Percentiles rank a stretch among this genome's conserved stretches.
Conservation (phyloP, 2,329 filamentous ascomycete species). For the Penicillium hesseltinei region DNA sequence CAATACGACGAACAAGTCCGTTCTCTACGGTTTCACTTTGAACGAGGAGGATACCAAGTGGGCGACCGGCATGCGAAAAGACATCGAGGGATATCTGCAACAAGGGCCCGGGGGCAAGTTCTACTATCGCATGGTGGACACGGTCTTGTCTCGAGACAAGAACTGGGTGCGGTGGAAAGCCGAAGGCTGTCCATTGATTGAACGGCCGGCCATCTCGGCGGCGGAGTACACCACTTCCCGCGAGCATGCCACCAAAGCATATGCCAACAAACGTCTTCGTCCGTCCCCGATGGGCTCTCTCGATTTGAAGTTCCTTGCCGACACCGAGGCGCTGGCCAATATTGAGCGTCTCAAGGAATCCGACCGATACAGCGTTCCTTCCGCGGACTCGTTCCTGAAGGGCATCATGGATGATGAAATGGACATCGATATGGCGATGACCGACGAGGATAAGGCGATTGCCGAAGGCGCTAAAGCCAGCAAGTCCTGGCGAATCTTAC, state of each 20-base stretch:
- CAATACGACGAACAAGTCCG: constrained; percentile 76
- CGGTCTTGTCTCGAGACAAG: constrained; percentile 90
- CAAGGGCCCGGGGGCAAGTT: constrained; percentile 80
- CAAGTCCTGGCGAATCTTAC: constrained; percentile 85
- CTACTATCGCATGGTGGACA: constrained; percentile 96
- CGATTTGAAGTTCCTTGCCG: constrained; percentile 73
- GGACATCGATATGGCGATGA: constrained; percentile 77
- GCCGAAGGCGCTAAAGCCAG: constrained; percentile 73
- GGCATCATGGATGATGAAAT: constrained; percentile 78
- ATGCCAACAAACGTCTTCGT: constrained; percentile 69
- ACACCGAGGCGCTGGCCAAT: constrained; percentile 59
- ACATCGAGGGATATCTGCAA: constrained; percentile 80
- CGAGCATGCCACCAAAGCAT: constrained; percentile 61
- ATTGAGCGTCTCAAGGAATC: constrained; percentile 68
- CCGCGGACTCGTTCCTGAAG: constrained; percentile 66
- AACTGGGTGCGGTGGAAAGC: constrained; percentile 99
- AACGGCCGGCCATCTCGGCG: constrained; percentile 68
- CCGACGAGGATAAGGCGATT: constrained; percentile 58
- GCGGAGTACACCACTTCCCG: constrained; percentile 69
- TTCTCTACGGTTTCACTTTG: constrained; percentile 77
- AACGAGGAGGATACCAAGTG: constrained; percentile 86
- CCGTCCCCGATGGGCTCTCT: constrained; percentile 69
- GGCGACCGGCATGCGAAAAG: constrained; percentile 73
- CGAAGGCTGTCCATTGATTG: constrained; percentile 85
- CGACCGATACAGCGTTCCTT: constrained; percentile 65